These are phyloP conservation scores for Diaporthe ampelina DNA, from an alignment of 2,329 filamentous ascomycete species.

Conservation along the genomic window DNA sequence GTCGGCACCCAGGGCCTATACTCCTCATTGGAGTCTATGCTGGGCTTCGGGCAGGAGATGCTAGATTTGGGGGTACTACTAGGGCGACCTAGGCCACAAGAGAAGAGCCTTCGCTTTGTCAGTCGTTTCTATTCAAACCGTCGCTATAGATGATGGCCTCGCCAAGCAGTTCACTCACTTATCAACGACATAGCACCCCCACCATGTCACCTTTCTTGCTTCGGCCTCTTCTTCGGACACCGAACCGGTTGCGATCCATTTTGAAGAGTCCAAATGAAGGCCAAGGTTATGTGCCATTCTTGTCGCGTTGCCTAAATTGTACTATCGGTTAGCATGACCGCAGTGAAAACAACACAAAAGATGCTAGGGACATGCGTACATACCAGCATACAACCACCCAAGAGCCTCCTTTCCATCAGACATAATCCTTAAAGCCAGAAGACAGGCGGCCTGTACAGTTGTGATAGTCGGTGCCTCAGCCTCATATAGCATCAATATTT, in stretches of 20 bases:
- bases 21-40: conserved; percentile 38
- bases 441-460: conserved; percentile 45
- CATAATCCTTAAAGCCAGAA: conserved; percentile 44
- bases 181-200: conserved; percentile 46
- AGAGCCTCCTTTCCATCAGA: conserved; percentile 45
- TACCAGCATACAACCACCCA: conserved; percentile 45
- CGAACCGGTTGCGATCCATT: conserved; percentile 36
- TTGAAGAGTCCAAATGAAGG: conserved; percentile 44
- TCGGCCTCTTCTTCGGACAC: conserved; percentile 43
- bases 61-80: conserved; percentile 41
- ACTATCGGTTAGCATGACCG: not conserved
- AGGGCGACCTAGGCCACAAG: conserved; percentile 43
- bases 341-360: no score
- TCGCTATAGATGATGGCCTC: no score
- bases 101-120: conserved; percentile 41
- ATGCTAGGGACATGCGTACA: not conserved
- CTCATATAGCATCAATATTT: conserved; percentile 45
- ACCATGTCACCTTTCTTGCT: conserved; percentile 45
- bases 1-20: conserved; percentile 43
- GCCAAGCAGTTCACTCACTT: conserved; percentile 39
- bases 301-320: conserved; percentile 43
- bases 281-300: conserved; percentile 48
- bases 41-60: conserved; percentile 44
- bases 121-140: not conserved
- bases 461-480: conserved; percentile 45